Conservation (phyloP, 2,329 filamentous ascomycete genomes). For the Dryadomyces quercivorus region DNA sequence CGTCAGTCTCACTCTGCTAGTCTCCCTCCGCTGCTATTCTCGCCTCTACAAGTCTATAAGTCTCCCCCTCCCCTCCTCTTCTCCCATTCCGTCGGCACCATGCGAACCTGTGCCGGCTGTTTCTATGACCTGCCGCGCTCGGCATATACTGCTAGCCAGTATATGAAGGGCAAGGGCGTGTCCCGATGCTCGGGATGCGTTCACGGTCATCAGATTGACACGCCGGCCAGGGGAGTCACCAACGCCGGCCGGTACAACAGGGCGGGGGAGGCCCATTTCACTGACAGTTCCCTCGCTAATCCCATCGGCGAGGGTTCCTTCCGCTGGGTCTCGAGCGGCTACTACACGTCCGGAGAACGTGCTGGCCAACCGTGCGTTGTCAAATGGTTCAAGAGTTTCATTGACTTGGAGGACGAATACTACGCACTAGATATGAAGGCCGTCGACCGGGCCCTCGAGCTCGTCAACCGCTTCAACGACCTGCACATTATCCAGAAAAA, state of each 20-base stretch:
- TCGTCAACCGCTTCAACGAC: conserved; percentile 24
- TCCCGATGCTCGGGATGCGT: conserved; percentile 5
- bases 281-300: too few relatives aligned
- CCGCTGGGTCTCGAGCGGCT: conserved; percentile 17
- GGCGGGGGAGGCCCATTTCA: too few relatives aligned
- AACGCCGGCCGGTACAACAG: conserved; percentile 18
- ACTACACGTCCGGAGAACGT: conserved; percentile 19
- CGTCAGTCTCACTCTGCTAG: too few relatives aligned
- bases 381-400: conserved; percentile 27
- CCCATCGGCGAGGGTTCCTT: conserved; percentile 17
- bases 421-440: conserved; percentile 9
- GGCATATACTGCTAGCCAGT: conserved; percentile 17
- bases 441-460: conserved; percentile 12
- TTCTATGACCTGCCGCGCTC: conserved; percentile 16
- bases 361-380: conserved; percentile 20
- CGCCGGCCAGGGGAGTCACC: not conserved
- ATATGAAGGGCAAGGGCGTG: conserved; percentile 4
- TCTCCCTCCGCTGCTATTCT: too few relatives aligned
- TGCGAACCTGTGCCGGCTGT: conserved; percentile 14
- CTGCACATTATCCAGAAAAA: conserved; percentile 17
- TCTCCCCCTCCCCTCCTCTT: too few relatives aligned
- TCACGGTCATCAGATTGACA: conserved; percentile 11
- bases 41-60: too few relatives aligned
- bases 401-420: conserved; percentile 20
- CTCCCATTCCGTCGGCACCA: too few relatives aligned